These are phyloP conservation scores for Harringtonia lauricola DNA, from an alignment of 2,329 filamentous ascomycete species.

Conservation along the genomic window DNA sequence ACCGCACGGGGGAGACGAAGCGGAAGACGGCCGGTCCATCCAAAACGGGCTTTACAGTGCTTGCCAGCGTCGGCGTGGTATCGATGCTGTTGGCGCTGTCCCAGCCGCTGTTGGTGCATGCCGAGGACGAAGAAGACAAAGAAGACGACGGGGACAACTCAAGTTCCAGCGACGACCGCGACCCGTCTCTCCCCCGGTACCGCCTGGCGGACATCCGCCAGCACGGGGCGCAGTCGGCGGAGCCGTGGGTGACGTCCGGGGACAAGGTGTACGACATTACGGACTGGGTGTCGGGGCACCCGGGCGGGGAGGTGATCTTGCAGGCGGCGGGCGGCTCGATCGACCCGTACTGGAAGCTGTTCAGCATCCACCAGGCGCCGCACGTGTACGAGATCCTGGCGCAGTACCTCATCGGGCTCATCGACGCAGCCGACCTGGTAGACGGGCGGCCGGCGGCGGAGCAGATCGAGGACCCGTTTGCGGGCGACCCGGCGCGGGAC, in stretches of 20 bases:
- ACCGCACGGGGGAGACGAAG: too few relatives aligned
- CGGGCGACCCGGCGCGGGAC: slow-evolving; percentile 41
- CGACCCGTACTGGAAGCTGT: slow-evolving; percentile 61
- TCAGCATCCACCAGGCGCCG: slow-evolving; percentile 54
- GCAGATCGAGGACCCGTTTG: slow-evolving; percentile 49
- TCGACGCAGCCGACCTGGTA: slow-evolving; percentile 46
- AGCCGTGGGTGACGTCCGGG: slow-evolving; percentile 52
- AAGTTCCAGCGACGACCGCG: slow-evolving; percentile 13
- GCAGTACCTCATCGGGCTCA: slow-evolving; percentile 52
- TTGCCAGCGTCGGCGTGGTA: slow-evolving; percentile 6
- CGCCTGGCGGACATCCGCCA: slow-evolving; percentile 13
- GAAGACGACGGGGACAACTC: too few relatives aligned
- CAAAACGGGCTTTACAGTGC: too few relatives aligned
- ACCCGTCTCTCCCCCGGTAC: slow-evolving; percentile 13
- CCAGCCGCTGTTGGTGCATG: slow-evolving; percentile 1
- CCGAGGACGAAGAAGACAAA: background rate
- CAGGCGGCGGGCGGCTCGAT: slow-evolving; percentile 53
- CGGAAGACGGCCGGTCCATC: too few relatives aligned
- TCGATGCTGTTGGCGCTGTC: slow-evolving; percentile 6
- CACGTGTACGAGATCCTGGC: slow-evolving; percentile 55
- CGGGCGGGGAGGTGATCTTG: slow-evolving; percentile 57
- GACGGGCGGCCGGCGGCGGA: slow-evolving; percentile 42
- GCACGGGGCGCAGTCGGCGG: slow-evolving; percentile 10
- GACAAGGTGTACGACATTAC: slow-evolving; percentile 62
- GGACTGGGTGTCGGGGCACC: slow-evolving; percentile 54